Base-by-base conservation (phyloP, 129 eudicot species). In the Flaveria linearis region DNA sequence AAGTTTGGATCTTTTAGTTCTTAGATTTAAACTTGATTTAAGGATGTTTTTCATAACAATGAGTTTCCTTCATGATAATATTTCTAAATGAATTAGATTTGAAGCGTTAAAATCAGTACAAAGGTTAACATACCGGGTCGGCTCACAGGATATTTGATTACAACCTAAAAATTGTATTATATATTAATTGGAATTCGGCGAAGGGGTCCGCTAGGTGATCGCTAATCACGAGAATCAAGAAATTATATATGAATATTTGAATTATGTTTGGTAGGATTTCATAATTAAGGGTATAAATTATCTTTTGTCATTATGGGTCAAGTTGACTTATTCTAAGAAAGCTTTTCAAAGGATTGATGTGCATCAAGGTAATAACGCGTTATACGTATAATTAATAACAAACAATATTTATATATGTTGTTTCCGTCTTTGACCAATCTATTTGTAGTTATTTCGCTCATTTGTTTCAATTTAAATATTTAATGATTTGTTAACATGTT, bases 201-300 rank as follows among this genome's bases (percentile, higher is more conserved):
- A 22, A 22, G 8, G 17, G 72, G 79, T 39, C 72, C 52, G 71
- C 79, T 41, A 42, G 13, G 43, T 30, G 26, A 22, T 26, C 16
- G 26, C 8, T 20, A 51, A 51, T 52, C 51, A 36, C 41, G 56
- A 72, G 33, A 25, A 47, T 33, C 25, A 76, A 76, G 14, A 75
- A 57, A 57, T 26, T 26, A 45, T n/a, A n/a, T 56, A 77, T 55
- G 56, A 57, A 70, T 78, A 69, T 45, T 43, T 5, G 42, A 78
- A 61, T 58, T 49, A 63, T 49, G 82, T 78, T 78, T 41, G 82
- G 77, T 78, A 71, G 72, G 77, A 78, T 78, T 71, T 78, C 82
- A 71, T 71, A 78, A 62, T 71, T 78, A 71, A 39, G 56, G 30
- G 10, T 30, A n/a, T 43, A 57, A 70, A 5, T 78, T 57, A 47